These are phyloP conservation scores for Sporothrix brunneoviolacea DNA, from an alignment of 2,329 filamentous ascomycete genomes.

Conservation along the genomic window DNA sequence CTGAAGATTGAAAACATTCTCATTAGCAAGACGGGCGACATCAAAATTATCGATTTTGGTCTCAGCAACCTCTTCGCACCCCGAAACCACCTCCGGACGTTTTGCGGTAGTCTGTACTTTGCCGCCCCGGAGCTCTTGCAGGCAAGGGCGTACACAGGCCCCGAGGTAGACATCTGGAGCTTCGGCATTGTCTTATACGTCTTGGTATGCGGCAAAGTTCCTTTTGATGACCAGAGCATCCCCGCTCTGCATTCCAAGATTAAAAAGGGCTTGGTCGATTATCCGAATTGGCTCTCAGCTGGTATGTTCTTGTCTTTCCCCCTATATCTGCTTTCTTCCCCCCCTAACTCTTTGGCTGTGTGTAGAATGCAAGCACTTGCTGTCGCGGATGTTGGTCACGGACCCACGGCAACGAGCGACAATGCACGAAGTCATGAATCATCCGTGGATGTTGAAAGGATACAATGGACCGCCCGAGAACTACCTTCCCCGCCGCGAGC, in stretches of 20 bases:
- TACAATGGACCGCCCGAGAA: conserved; percentile 85
- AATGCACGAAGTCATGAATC: conserved; percentile 85
- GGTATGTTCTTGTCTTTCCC: conserved; percentile 49
- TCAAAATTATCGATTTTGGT: conserved; percentile 98
- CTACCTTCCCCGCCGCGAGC: conserved; percentile 74
- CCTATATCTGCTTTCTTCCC: background rate
- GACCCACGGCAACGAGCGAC: conserved; percentile 82
- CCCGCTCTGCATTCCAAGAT: conserved; percentile 97
- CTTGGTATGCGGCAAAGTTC: conserved; percentile 93
- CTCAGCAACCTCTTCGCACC: conserved; percentile 94
- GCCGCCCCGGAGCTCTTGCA: conserved; percentile 91
- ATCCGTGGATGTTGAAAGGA: conserved; percentile 94
- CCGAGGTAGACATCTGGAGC: conserved; percentile 97
- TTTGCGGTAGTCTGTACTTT: conserved; percentile 96
- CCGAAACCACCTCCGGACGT: conserved; percentile 80
- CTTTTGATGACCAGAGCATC: conserved; percentile 99
- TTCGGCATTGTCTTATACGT: conserved; percentile 98
- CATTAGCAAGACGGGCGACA: conserved; percentile 97
- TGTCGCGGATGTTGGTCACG: conserved; percentile 92
- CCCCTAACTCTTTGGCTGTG: background rate
- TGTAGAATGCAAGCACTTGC: conserved; percentile 84
- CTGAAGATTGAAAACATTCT: conserved; percentile 99
- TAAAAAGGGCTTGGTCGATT: conserved; percentile 93
- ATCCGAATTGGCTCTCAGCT: conserved; percentile 83
- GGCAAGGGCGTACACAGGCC: conserved; percentile 88